A percentile compares a stretch with the other conserved stretches of the same genome.
Conservation (phyloP, 768 basidiomycete species). For the Hemileccinum rubropunctum region DNA sequence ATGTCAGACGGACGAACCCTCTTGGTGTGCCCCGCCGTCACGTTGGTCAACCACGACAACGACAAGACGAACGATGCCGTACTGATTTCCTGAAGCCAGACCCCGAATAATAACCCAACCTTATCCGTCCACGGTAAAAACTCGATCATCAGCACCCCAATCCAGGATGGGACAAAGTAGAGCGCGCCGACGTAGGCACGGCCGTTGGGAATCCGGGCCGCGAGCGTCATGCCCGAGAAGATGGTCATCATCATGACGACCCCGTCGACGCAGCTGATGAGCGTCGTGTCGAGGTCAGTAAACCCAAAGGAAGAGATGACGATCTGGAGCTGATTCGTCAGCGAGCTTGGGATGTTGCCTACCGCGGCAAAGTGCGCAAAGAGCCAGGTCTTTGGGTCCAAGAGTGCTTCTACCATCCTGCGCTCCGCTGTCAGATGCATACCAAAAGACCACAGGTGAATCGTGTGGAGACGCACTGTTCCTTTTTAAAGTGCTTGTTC, state of each 20-base stretch:
- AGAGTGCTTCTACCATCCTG: constrained; percentile 67
- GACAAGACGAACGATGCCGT: constrained; percentile 60
- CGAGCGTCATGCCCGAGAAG: constrained; percentile 58
- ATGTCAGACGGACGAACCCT: constrained; percentile 60
- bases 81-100: constrained; percentile 39
- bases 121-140: constrained; percentile 63
- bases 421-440: neutral
- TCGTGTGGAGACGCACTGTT: constrained; percentile 67
- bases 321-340: constrained; percentile 62
- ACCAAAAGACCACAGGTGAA: neutral
- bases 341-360: constrained; percentile 62
- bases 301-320: constrained; percentile 70
- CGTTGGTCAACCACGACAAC: constrained; percentile 60
- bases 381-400: constrained; percentile 73
- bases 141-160: constrained; percentile 62
- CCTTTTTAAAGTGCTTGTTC: constrained; percentile 77
- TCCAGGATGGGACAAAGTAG: constrained; percentile 63
- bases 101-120: constrained; percentile 58
- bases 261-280: constrained; percentile 67
- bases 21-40: constrained; percentile 74
- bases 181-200: constrained; percentile 61
- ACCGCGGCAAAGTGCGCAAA: constrained; percentile 67
- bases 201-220: constrained; percentile 52
- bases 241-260: constrained; percentile 67
- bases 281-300: constrained; percentile 59